Conservation (phyloP, 2,329 filamentous ascomycete species). For the Periconia sp. region DNA sequence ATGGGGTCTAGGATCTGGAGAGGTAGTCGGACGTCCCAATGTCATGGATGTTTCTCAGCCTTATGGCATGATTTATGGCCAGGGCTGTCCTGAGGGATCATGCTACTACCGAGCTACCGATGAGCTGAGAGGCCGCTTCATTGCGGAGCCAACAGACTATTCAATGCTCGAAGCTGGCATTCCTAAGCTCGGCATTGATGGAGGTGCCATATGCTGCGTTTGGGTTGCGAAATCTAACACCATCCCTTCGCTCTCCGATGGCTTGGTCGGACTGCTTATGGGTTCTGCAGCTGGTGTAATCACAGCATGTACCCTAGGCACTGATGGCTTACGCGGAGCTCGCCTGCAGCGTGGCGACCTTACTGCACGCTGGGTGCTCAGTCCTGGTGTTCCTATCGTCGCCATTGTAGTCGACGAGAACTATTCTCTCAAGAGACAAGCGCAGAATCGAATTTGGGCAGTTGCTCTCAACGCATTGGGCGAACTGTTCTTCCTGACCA, state of each 20-base stretch:
- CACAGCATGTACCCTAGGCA: constrained; percentile 78
- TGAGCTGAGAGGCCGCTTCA: constrained; percentile 78
- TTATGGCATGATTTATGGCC: constrained; percentile 82
- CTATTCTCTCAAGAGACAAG: constrained; percentile 74
- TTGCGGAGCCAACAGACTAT: constrained; percentile 66
- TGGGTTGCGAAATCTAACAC: constrained; percentile 88
- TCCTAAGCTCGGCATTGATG: constrained; percentile 72
- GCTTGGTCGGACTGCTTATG: constrained; percentile 79
- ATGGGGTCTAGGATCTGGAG: constrained; percentile 80
- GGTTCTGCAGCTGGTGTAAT: constrained; percentile 85
- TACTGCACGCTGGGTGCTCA: constrained; percentile 87
- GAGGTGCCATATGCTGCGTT: constrained; percentile 76
- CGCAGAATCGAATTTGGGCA: constrained; percentile 80
- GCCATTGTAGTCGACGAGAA: constrained; percentile 82
- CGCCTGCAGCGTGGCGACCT: constrained; percentile 75
- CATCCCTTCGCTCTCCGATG: constrained; percentile 74
- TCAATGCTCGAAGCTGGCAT: constrained; percentile 73
- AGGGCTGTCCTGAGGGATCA: constrained; percentile 83
- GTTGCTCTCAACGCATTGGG: constrained; percentile 92
- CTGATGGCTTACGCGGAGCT: constrained; percentile 63
- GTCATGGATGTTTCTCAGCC: constrained; percentile 89
- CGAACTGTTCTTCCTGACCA: constrained; percentile 84
- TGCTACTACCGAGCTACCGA: constrained; percentile 76
- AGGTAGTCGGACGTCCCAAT: constrained; percentile 77
- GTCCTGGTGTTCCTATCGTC: constrained; percentile 91